phyloP scores from a whole-genome alignment of 73 alveolate species.

The Paramecium pentaurelia region DNA sequence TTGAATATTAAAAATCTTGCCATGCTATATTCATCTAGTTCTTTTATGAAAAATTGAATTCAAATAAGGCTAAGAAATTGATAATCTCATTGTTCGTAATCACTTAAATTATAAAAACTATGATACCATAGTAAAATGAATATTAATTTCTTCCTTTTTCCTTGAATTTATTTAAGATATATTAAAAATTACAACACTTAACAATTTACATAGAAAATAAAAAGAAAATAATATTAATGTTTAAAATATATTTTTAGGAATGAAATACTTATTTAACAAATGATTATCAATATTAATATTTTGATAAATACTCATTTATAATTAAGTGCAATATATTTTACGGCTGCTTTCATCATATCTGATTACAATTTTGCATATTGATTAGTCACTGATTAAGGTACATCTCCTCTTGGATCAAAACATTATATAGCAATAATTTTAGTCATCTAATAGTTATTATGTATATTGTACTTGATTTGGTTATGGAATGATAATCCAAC shows the following conservation, averaged over 20 bases:
- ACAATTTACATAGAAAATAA: slow-evolving; percentile 24
- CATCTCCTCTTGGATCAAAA: slow-evolving; percentile 44
- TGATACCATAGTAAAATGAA: not conserved
- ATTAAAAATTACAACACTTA: slow-evolving; percentile 17
- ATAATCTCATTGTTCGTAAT: not conserved
- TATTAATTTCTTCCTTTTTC: slow-evolving; percentile 21
- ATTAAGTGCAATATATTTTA: not conserved
- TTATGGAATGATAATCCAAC: slow-evolving; percentile 29
- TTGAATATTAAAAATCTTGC: slow-evolving; percentile 50
- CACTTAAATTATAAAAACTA: not conserved
- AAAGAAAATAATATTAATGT: not conserved
- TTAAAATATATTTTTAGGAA: not conserved
- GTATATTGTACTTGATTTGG: not conserved
- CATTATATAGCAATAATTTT: not conserved
- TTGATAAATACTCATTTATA: not conserved
- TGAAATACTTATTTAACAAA: not conserved
- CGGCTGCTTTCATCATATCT: slow-evolving; percentile 40
- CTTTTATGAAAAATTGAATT: not conserved
- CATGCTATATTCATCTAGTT: slow-evolving; percentile 8
- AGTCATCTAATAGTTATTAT: not conserved
- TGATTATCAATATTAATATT: not conserved
- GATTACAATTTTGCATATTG: slow-evolving; percentile 37
- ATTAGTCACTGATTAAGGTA: slow-evolving; percentile 12
- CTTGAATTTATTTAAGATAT: not conserved
- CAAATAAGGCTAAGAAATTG: not conserved